Evolutionary conservation across 2,329 filamentous ascomycete genomes (phyloP).

Genomic region (Talaromyces amestolkiae): DNA sequence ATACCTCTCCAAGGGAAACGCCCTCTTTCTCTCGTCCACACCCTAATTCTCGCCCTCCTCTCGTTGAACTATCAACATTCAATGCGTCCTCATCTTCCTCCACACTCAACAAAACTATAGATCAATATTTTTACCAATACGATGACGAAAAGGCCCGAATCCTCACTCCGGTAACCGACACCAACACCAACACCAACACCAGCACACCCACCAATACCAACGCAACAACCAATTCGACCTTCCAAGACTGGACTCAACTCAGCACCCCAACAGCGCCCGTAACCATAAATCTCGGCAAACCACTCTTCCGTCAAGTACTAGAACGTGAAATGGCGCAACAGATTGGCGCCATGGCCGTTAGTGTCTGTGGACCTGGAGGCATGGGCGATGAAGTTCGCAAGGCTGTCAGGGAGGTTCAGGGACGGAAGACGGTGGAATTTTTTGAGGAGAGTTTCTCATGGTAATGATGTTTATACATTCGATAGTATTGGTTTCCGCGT

Average conservation of each 20-base stretch:
- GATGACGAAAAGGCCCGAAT: background rate
- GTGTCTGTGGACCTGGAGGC: slow-evolving; percentile 68
- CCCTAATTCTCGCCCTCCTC: background rate
- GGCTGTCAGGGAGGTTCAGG: slow-evolving; percentile 60
- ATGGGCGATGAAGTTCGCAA: slow-evolving; percentile 68
- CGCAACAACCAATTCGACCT: background rate
- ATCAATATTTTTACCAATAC: slow-evolving; percentile 6
- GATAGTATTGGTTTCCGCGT: background rate
- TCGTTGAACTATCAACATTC: background rate
- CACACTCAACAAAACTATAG: slow-evolving; percentile 1
- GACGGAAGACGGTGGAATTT: slow-evolving; percentile 63
- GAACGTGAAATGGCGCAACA: slow-evolving; percentile 66
- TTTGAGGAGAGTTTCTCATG: slow-evolving; percentile 67
- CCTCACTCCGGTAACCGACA: background rate
- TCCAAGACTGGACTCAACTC: slow-evolving; percentile 18
- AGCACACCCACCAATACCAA: background rate
- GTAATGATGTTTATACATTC: slow-evolving; percentile 21
- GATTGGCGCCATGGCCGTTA: slow-evolving; percentile 78
- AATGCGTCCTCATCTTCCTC: background rate
- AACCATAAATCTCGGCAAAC: slow-evolving; percentile 18
- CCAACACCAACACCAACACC: background rate
- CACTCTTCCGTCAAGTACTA: slow-evolving; percentile 48
- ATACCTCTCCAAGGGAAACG: background rate
- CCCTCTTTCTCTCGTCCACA: background rate
- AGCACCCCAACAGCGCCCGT: slow-evolving; percentile 8